Conservation (phyloP, 352 stramenopile genomes). For the Phytopythium chamaehyphon region DNA sequence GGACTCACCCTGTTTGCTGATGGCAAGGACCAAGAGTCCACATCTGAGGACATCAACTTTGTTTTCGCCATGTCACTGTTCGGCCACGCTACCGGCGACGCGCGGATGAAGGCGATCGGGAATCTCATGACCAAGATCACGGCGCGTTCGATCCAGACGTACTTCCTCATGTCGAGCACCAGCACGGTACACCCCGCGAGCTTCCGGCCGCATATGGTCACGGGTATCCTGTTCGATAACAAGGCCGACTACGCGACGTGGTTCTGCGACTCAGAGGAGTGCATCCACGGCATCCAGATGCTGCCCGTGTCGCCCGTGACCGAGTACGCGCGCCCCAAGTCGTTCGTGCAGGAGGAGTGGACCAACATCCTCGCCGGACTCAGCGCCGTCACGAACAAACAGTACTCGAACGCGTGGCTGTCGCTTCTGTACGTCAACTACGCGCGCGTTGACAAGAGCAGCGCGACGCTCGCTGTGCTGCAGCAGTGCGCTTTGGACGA, state of each 20-base stretch:
- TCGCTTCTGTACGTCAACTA: conserved; percentile 77
- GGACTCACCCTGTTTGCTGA: conserved; percentile 48
- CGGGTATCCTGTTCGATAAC: conserved; percentile 78
- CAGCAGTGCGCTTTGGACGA: conserved; percentile 61
- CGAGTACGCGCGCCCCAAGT: conserved; percentile 48
- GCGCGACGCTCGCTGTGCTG: conserved; percentile 48
- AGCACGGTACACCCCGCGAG: conserved; percentile 48
- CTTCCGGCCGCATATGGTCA: conserved; percentile 44
- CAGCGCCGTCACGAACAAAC: background rate
- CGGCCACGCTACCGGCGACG: conserved; percentile 31
- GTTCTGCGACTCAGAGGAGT: conserved; percentile 61
- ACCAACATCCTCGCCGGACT: conserved; percentile 9
- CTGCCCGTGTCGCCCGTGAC: conserved; percentile 56
- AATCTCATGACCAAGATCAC: conserved; percentile 57
- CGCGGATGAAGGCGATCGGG: conserved; percentile 35
- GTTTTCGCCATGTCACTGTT: conserved; percentile 53
- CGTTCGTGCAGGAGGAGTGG: conserved; percentile 65
- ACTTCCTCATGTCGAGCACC: conserved; percentile 61
- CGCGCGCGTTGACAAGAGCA: conserved; percentile 42
- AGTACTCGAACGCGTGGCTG: conserved; percentile 49
- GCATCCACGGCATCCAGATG: conserved; percentile 83
- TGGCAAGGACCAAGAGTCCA: conserved; percentile 64
- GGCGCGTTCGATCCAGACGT: conserved; percentile 48
- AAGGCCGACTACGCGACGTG: conserved; percentile 79
- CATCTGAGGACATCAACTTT: conserved; percentile 69